phyloP scores from a whole-genome alignment of 345 rosid species.

The Moricandia arvensis region DNA sequence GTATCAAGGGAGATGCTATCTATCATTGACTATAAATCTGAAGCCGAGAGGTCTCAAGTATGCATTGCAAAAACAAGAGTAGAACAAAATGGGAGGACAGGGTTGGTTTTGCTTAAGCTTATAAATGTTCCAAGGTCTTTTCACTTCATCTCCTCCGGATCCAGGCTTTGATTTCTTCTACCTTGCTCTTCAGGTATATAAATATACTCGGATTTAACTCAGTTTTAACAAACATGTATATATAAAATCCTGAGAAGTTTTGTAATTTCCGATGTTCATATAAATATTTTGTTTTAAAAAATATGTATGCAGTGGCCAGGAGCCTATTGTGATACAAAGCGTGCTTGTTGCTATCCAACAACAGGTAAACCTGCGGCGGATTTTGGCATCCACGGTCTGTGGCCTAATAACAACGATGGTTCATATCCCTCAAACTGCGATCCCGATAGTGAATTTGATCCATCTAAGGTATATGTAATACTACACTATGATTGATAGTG shows the following conservation, averaged over 20 bases:
- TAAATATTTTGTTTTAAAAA: not conserved
- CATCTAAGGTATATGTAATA: conserved; percentile 51
- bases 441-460: conserved; percentile 45
- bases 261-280: not conserved
- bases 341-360: conserved; percentile 73
- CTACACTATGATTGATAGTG: not conserved
- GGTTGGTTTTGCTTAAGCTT: conserved; percentile 36
- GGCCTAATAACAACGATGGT: conserved; percentile 85
- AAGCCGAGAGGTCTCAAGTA: not conserved
- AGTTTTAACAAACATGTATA: not conserved
- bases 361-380: conserved; percentile 78
- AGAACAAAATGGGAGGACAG: conserved; percentile 14
- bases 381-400: conserved; percentile 90
- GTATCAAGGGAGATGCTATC: not conserved
- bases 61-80: conserved; percentile 1
- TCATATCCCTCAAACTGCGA: conserved; percentile 64
- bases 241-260: not conserved
- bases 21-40: conserved; percentile 17
- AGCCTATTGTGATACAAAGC: conserved; percentile 67
- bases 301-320: conserved; percentile 77
- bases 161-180: conserved; percentile 74
- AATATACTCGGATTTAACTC: not conserved
- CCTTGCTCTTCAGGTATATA: conserved; percentile 67
- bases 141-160: conserved; percentile 41
- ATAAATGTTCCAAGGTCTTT: conserved; percentile 47